Conservation (phyloP, 2,329 filamentous ascomycete genomes). For the Berkeleyomyces rouxiae region DNA sequence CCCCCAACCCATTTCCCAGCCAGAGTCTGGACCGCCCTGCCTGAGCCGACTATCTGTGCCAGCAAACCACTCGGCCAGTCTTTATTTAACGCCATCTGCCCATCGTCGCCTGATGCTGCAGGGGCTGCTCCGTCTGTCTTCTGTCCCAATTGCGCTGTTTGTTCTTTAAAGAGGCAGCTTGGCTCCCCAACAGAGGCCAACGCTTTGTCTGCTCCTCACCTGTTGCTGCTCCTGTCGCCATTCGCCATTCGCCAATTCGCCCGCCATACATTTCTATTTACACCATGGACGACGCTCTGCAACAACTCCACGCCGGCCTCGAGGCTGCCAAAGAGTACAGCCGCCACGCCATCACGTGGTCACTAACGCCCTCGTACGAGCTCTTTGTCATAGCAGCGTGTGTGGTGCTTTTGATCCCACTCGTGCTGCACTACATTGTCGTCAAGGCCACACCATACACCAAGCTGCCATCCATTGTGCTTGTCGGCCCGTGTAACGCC, state of each 20-base stretch:
- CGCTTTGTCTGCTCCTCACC: background rate
- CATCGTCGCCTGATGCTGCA: constrained; percentile 7
- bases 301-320: constrained; percentile 10
- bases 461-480: constrained; percentile 57
- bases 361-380: constrained; percentile 42
- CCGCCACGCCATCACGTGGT: constrained; percentile 29
- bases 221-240: background rate
- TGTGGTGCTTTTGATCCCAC: constrained; percentile 54
- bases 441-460: constrained; percentile 50
- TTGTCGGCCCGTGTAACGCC: constrained; percentile 62
- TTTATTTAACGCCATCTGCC: constrained; percentile 8
- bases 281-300: constrained; percentile 8
- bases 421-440: constrained; percentile 62
- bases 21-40: background rate
- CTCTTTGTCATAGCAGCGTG: constrained; percentile 52
- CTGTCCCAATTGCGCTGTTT: background rate
- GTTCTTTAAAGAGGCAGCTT: background rate
- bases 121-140: constrained; percentile 2
- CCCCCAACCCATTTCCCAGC: background rate
- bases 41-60: background rate
- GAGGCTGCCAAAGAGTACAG: constrained; percentile 24
- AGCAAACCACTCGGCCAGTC: background rate
- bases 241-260: background rate
- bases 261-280: background rate
- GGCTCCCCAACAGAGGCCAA: background rate